Evolutionary conservation across 75 land plant species (phyloP), one percentile per base, ranked within the genome.

Genomic region (Gnetum montanum): DNA sequence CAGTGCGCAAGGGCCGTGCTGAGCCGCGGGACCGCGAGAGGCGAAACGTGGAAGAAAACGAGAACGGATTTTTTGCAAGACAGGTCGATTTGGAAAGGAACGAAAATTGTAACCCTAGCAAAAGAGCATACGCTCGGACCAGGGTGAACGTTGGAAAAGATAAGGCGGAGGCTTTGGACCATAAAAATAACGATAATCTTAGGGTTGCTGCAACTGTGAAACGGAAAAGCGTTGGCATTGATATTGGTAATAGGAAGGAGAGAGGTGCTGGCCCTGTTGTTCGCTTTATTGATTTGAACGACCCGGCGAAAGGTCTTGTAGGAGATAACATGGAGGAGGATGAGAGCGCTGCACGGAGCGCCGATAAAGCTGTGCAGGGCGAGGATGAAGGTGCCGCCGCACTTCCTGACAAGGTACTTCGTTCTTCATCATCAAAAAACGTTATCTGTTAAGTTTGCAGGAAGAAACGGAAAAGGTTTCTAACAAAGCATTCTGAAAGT

Each of bases 301-400:
- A 46, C 16, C 31, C 30, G 37, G 37, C 24, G 23, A 51, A 46
- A 27, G n/a, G n/a, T n/a, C n/a, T n/a, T n/a, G n/a, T n/a, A n/a
- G n/a, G n/a, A n/a, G 61, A 58, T 25, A 46, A 37, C 10, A 73
- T 73, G 76, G 76, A 68, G 31, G 74, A 66, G 31, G 46, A 50
- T 16, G 72, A 73, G 36, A 72, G 74, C 44, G 70, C 58, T 37
- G 72, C 65, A 22, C n/a, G 48, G 10, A 69, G 72, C 31, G 66
- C 59, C 6, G 76, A 68, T 54, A 73, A 69, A 43, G 65, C 49
- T n/a, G n/a, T 58, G 59, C 65, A 46, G 28, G 66, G 63, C 12
- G 66, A 68, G 16, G 76, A 63, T 22, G 76, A 73, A 16, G 76
- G 66, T 31, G 63, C 76, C 4, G 72, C 76, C 22, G 72, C 76